Evolutionary conservation across 2,329 filamentous ascomycete genomes (phyloP), one percentile per base, ranked within the genome.

Genomic region (Microsporum ferrugineum): DNA sequence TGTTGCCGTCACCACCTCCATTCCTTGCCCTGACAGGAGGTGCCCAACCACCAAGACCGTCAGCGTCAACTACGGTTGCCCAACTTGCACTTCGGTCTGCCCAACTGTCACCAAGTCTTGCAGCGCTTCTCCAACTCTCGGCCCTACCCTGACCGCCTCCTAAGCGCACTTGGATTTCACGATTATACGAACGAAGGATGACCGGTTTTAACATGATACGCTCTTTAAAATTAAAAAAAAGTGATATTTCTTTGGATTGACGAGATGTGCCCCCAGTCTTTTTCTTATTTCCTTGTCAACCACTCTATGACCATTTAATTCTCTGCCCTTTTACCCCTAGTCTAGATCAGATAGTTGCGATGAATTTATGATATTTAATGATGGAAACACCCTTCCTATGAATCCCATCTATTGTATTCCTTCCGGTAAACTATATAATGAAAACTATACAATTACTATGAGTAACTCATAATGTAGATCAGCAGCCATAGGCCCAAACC

Each of bases 101-200:
- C 62, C 62, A 41, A 63, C 62, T 12, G 55, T 63, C 49, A 63
- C 62, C 49, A 53, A 53, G 27, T 53, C 49, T n/a, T 53, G 49
- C 49, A 31, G 27, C 27, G 49, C 49, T 34, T 33, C 49, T 23
- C 27, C 49, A 31, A 53, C 49, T 14, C 23, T 53, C 31, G 49
- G 49, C 27, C 49, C 49, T 12, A 53, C 49, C 49, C 14, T 53
- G 49, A 53, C 49, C 49, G 49, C 49, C 14, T 31, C 27, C 17
- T 31, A 53, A 47, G 23, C 43, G 43, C 43, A 47, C 3, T 5
- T 53, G 5, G 27, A 33, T 17, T 53, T 29, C 29, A n/a, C 27
- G 49, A 53, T 14, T 17, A 31, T 53, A 53, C 27, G 49, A 34
- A 31, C 14, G 27, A 53, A 12, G 27, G 31, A 31, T 33, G 49